Conservation (phyloP, 2,329 filamentous ascomycete species). For the Apiospora kogelbergensis region DNA sequence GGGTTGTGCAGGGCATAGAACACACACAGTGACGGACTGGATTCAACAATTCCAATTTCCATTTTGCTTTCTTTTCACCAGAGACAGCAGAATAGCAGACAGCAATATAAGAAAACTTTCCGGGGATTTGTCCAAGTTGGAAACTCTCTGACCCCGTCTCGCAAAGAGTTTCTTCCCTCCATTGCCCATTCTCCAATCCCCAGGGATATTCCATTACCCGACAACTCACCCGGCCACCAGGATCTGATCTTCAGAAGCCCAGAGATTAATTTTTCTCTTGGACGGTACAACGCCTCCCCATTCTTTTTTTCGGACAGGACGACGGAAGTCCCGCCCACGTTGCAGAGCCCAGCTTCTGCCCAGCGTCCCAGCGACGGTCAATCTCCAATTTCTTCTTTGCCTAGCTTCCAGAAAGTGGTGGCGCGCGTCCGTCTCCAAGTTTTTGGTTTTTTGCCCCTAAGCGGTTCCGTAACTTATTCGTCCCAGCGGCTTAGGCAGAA, state of each 20-base stretch:
- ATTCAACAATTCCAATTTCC: slow-evolving; percentile 3
- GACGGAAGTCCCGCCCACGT: background rate
- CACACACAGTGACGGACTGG: background rate
- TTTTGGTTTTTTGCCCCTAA: background rate
- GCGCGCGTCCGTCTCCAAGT: slow-evolving; percentile 4
- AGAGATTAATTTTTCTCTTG: slow-evolving; percentile 1
- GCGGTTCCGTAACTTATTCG: slow-evolving; percentile 7
- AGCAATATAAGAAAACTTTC: slow-evolving; percentile 9
- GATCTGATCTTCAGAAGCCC: background rate
- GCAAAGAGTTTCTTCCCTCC: background rate
- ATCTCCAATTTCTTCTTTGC: slow-evolving; percentile 7
- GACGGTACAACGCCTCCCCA: background rate
- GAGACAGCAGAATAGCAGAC: background rate
- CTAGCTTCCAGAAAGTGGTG: slow-evolving; percentile 6
- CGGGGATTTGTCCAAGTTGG: background rate
- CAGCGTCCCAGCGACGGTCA: background rate
- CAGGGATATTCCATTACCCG: slow-evolving; percentile 5
- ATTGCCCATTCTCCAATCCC: background rate
- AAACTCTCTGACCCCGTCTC: slow-evolving; percentile 1
- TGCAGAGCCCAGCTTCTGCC: too few species aligned
- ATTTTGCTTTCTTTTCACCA: background rate
- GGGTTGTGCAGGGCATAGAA: background rate
- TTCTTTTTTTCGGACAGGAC: background rate
- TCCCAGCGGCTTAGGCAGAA: background rate
- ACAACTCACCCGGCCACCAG: background rate